Evolutionary conservation across 176 grass and related monocot species (phyloP).

Genomic region (Zea luxurians): DNA sequence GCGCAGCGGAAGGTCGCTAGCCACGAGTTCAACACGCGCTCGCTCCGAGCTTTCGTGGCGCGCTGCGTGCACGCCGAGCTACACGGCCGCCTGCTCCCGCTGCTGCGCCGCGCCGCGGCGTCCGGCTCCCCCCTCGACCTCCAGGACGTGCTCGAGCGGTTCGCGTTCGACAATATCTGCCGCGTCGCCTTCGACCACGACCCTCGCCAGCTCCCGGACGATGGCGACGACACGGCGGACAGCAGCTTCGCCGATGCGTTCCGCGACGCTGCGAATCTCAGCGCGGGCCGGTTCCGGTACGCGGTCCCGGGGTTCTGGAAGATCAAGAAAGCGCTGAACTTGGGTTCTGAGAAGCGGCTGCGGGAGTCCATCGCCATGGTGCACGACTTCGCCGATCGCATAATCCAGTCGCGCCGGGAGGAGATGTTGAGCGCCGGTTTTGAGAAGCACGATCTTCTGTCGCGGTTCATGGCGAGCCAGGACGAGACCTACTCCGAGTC

Average conservation of each 20-base stretch:
- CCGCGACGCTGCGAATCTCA: constrained; percentile 60
- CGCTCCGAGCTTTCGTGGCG: constrained; percentile 63
- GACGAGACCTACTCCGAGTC: constrained; percentile 43
- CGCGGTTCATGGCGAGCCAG: constrained; percentile 52
- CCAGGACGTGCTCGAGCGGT: constrained; percentile 66
- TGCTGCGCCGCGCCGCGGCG: constrained; percentile 30
- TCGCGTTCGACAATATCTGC: constrained; percentile 77
- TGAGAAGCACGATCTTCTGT: constrained; percentile 63
- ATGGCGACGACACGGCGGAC: neutral
- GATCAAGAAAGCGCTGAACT: constrained; percentile 49
- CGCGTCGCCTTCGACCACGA: constrained; percentile 69
- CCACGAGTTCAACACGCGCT: constrained; percentile 71
- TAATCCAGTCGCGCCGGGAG: constrained; percentile 51
- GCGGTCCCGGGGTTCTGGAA: constrained; percentile 54
- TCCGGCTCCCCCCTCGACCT: constrained; percentile 32
- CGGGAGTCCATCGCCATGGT: constrained; percentile 52
- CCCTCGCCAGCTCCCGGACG: constrained; percentile 35
- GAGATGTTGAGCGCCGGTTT: constrained; percentile 25
- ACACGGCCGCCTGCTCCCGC: constrained; percentile 52
- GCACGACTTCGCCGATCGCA: constrained; percentile 56
- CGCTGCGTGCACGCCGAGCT: constrained; percentile 63
- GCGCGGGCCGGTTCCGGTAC: constrained; percentile 58
- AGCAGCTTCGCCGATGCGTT: constrained; percentile 57
- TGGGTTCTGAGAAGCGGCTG: constrained; percentile 60
- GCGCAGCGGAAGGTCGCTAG: constrained; percentile 71